Evolutionary conservation across 2,329 filamentous ascomycete species (phyloP), one percentile per base, ranked within the genome.

Genomic region (Penicillium concentricum): DNA sequence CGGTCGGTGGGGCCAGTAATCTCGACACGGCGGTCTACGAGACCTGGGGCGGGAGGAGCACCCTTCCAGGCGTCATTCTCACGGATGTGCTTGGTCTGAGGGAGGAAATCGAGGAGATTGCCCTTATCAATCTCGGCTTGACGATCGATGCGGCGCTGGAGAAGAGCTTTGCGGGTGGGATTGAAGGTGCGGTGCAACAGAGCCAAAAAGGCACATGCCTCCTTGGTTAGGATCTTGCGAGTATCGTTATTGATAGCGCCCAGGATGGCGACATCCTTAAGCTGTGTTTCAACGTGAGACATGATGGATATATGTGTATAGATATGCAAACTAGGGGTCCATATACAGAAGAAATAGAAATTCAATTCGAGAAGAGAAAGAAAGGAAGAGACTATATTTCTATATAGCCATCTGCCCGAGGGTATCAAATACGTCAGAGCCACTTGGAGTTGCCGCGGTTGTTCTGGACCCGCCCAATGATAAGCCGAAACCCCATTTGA

Each of bases 141-240:
- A 72, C 93, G 90, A 66, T 88, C 80, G 68, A 89, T 84, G 69
- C 94, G 91, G 70, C 92, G 87, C 79, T 97, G 88, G 53, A 99
- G 86, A 42, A 99, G 86, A 47, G 84, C 82, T 82, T 96, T 96
- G 78, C 94, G 90, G 54, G 88, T 93, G 62, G 77, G 80, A 77
- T 97, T 95, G 84, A 97, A 97, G 63, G 92, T 91, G 73, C 93
- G 89, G 81, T 99, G 94, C 70, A 99, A 86, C 63, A 97, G 87
- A 37, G 93, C 90, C 59, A 99, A 86, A 82, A 97, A 99, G 61
- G 91, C 89, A 63, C 91, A 87, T 54, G 93, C 93, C 64, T 95
- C 85, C 68, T 92, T 93, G 61, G 87, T 96, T 64, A 97, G 85
- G 74, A 99, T 95, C 83, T 96, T 93, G 79, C 86, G 87, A 75